phyloP scores from a whole-genome alignment of 148 eudicot genomes.

The Rhododendron henanense region DNA sequence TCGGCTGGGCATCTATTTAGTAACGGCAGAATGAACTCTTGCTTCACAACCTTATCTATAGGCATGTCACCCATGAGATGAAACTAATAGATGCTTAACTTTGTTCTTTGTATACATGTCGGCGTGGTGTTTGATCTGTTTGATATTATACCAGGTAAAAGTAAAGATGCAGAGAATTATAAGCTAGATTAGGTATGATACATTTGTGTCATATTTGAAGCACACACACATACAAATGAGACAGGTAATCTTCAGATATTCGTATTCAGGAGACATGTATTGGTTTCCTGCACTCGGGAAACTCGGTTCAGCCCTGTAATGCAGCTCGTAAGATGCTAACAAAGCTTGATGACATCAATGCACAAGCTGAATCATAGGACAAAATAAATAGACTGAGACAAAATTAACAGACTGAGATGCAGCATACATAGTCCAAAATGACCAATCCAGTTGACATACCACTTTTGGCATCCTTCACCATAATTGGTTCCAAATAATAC shows the following conservation, averaged over 20 bases:
- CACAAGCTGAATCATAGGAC: neutral
- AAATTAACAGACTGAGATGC: neutral
- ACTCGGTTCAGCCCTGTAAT: neutral
- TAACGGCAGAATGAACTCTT: neutral
- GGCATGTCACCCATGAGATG: neutral
- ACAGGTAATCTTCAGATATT: neutral
- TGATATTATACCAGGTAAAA: neutral
- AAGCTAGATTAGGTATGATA: neutral
- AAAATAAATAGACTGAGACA: neutral
- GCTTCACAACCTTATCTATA: neutral
- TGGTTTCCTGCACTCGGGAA: neutral
- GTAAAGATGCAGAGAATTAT: neutral
- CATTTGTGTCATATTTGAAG: neutral
- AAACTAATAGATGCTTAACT: neutral
- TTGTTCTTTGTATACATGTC: neutral
- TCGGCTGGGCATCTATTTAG: neutral
- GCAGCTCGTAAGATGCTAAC: neutral
- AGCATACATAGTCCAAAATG: neutral
- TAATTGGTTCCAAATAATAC: neutral
- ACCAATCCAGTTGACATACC: conserved; percentile 28
- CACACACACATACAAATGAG: neutral
- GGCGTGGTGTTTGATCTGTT: neutral
- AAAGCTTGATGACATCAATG: neutral
- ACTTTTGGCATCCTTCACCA: conserved; percentile 18
- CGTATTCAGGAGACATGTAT: neutral